These are phyloP conservation scores for Coffea eugenioides DNA, from an alignment of 257 asterid species.

Conservation along the genomic window DNA sequence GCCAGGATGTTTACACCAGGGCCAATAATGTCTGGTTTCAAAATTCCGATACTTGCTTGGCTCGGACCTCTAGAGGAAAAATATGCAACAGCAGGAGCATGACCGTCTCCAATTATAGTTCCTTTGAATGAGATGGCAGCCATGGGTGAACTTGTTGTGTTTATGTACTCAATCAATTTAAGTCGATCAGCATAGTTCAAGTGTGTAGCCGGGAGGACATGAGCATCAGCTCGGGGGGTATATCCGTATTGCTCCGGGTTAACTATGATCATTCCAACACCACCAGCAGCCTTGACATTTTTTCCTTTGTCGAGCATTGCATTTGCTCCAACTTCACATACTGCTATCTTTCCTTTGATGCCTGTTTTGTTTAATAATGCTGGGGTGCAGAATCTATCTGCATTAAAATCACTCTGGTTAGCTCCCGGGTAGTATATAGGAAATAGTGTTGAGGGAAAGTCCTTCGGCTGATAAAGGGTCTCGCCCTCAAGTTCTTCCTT, in stretches of 20 bases:
- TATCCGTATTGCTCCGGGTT: not conserved
- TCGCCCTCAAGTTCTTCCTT: constrained; percentile 7
- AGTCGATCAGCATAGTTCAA: constrained; percentile 10
- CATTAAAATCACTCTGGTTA: not conserved
- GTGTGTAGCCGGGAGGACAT: constrained; percentile 19
- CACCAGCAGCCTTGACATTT: constrained; percentile 12
- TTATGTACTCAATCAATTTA: not conserved
- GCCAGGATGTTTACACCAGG: constrained; percentile 24
- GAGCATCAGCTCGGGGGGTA: not conserved
- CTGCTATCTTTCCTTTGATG: constrained; percentile 10
- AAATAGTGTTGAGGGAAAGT: not conserved
- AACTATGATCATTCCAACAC: constrained; percentile 17
- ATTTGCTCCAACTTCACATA: not conserved
- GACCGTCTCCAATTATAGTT: constrained; percentile 16
- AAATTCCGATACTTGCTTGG: not conserved
- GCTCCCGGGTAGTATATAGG: not conserved
- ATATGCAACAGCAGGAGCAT: constrained; percentile 14
- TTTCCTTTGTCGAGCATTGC: not conserved
- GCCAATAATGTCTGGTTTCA: constrained; percentile 23
- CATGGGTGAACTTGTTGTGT: not conserved
- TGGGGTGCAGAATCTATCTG: not conserved
- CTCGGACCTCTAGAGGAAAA: constrained; percentile 18
- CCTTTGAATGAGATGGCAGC: constrained; percentile 18
- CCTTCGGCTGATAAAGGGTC: constrained; percentile 14
- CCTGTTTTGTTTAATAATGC: not conserved